These are phyloP conservation scores for Peronosclerospora sorghi DNA, from an alignment of 352 stramenopile genomes.

Conservation along the genomic window DNA sequence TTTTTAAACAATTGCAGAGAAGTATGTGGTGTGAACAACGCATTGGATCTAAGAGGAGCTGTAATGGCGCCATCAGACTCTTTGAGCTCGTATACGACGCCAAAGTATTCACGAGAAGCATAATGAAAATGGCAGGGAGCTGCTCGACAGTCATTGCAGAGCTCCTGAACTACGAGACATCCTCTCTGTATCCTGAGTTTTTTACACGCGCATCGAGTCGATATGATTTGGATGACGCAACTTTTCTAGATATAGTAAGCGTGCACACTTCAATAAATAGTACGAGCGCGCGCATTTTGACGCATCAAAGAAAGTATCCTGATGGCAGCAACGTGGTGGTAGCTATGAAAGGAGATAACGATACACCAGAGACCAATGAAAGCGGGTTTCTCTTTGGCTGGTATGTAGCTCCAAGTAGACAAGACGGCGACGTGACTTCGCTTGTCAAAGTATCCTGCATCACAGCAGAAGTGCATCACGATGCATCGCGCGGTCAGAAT, in stretches of 20 bases:
- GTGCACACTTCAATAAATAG: constrained; percentile 16
- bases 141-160: constrained; percentile 26
- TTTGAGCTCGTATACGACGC: constrained; percentile 32
- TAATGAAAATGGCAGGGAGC: constrained; percentile 30
- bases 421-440: constrained; percentile 18
- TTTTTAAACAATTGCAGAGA: constrained; percentile 51
- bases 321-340: constrained; percentile 48
- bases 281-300: constrained; percentile 25
- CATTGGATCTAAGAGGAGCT: constrained; percentile 4
- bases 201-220: constrained; percentile 29
- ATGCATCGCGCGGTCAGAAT: constrained; percentile 21
- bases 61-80: constrained; percentile 18
- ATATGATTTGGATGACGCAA: constrained; percentile 39
- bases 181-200: constrained; percentile 37
- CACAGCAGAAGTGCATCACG: constrained; percentile 23
- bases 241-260: constrained; percentile 37
- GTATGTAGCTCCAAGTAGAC: constrained; percentile 34
- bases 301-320: constrained; percentile 44
- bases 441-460: constrained; percentile 49
- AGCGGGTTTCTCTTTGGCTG: constrained; percentile 43
- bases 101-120: constrained; percentile 41
- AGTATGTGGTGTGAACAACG: constrained; percentile 30
- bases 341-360: constrained; percentile 15
- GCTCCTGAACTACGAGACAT: constrained; percentile 39
- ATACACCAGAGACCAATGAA: constrained; percentile 9